Evolutionary conservation across 2,329 filamentous ascomycete genomes (phyloP).

Genomic region (Penicillium sp.): DNA sequence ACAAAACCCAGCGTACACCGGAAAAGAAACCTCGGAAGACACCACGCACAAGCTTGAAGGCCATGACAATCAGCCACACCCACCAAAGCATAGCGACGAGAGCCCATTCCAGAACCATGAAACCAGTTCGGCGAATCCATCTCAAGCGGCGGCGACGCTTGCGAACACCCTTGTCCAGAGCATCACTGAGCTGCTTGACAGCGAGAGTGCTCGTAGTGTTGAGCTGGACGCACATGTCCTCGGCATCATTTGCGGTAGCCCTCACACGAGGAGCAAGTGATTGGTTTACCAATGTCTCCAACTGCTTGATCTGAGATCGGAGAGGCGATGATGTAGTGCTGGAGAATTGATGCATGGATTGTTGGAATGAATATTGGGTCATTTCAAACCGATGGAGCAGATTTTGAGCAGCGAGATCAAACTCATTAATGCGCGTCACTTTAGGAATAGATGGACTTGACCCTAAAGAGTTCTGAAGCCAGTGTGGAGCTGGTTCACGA

Average conservation of each 20-base stretch:
- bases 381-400: constrained; percentile 52
- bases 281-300: constrained; percentile 50
- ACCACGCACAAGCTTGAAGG: constrained; percentile 67
- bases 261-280: constrained; percentile 62
- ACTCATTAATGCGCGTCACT: constrained; percentile 53
- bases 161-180: constrained; percentile 68
- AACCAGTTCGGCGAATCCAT: constrained; percentile 74
- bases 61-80: constrained; percentile 85
- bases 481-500: constrained; percentile 37
- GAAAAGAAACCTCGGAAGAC: constrained; percentile 61
- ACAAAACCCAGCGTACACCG: constrained; percentile 78
- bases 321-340: constrained; percentile 48
- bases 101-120: constrained; percentile 82
- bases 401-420: constrained; percentile 55
- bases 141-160: constrained; percentile 73
- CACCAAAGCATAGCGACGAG: constrained; percentile 91
- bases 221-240: constrained; percentile 74
- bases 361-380: constrained; percentile 46
- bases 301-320: constrained; percentile 43
- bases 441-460: constrained; percentile 37
- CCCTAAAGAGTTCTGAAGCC: constrained; percentile 34
- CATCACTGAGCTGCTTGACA: constrained; percentile 77
- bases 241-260: constrained; percentile 72
- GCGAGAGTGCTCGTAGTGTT: constrained; percentile 75
- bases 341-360: constrained; percentile 49